phyloP scores from a whole-genome alignment of 2,329 filamentous ascomycete species.

The Beauveria medogensis region DNA sequence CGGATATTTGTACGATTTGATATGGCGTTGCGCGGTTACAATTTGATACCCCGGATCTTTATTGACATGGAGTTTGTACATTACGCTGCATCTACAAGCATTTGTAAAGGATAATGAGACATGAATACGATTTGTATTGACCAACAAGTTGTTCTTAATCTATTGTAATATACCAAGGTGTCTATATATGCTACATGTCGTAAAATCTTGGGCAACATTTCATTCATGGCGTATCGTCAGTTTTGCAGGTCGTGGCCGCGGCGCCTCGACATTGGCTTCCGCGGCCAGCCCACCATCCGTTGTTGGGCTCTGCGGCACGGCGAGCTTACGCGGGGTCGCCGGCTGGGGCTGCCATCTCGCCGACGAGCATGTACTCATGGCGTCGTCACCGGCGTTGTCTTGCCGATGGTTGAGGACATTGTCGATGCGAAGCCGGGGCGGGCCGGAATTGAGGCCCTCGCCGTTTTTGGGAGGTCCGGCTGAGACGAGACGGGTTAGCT shows the following conservation, averaged over 20 bases:
- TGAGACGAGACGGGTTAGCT: slow-evolving; percentile 10
- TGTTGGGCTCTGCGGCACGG: neutral
- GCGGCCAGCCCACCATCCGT: neutral
- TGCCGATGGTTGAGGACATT: slow-evolving; percentile 29
- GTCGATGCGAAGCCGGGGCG: slow-evolving; percentile 30
- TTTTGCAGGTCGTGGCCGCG: neutral
- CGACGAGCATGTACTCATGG: slow-evolving; percentile 7
- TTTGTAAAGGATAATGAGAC: neutral
- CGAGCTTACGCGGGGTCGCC: neutral
- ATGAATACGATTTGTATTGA: neutral
- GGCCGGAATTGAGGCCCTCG: slow-evolving; percentile 26
- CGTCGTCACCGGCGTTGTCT: slow-evolving; percentile 11
- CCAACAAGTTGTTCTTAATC: neutral
- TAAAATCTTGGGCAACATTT: neutral
- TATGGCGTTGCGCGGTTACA: neutral
- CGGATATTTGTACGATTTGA: neutral
- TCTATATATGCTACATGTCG: neutral
- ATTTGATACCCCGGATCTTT: neutral
- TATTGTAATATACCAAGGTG: neutral
- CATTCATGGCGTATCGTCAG: slow-evolving; percentile 8
- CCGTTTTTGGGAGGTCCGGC: slow-evolving; percentile 31
- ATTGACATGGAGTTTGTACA: neutral
- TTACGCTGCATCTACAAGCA: neutral
- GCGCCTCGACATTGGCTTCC: neutral
- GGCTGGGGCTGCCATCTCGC: neutral